These are phyloP conservation scores for Salvia miltiorrhiza DNA, from an alignment of 257 asterid species.

Conservation along the genomic window DNA sequence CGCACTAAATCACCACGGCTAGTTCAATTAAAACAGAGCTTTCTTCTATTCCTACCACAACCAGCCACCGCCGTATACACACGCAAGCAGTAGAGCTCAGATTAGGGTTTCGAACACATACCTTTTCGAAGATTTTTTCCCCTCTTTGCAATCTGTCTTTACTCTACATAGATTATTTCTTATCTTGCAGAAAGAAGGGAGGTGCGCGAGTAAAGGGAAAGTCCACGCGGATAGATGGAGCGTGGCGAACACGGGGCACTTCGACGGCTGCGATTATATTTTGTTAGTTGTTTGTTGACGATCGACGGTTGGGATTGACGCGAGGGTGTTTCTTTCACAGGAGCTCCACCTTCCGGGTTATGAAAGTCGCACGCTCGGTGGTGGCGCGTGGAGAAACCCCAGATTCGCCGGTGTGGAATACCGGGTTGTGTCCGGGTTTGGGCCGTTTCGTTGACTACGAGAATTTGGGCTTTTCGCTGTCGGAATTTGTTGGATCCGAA, in stretches of 20 bases:
- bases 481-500: not conserved
- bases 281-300: not conserved
- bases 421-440: not conserved
- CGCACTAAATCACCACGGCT: slow-evolving; percentile 13
- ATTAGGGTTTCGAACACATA: slow-evolving; percentile 33
- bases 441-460: not conserved
- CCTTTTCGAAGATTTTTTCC: slow-evolving; percentile 28
- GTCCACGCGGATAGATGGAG: slow-evolving; percentile 31
- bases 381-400: slow-evolving; percentile 33
- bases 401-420: slow-evolving; percentile 4
- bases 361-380: slow-evolving; percentile 7
- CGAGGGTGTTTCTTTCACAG: not conserved
- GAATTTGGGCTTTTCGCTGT: not conserved
- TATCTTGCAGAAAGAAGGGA: slow-evolving; percentile 29
- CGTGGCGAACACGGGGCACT: slow-evolving; percentile 17
- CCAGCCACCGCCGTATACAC: not conserved
- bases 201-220: slow-evolving; percentile 7
- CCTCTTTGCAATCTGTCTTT: slow-evolving; percentile 20
- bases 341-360: not conserved
- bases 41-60: not conserved
- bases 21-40: not conserved
- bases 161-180: slow-evolving; percentile 19
- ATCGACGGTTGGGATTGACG: slow-evolving; percentile 22
- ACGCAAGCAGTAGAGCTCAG: not conserved
- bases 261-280: slow-evolving; percentile 26